Percentiles rank a stretch among this genome's conserved stretches.
These are phyloP conservation scores for Colletotrichum plurivorum DNA, from an alignment of 2,329 filamentous ascomycete species.

Conservation along the genomic window DNA sequence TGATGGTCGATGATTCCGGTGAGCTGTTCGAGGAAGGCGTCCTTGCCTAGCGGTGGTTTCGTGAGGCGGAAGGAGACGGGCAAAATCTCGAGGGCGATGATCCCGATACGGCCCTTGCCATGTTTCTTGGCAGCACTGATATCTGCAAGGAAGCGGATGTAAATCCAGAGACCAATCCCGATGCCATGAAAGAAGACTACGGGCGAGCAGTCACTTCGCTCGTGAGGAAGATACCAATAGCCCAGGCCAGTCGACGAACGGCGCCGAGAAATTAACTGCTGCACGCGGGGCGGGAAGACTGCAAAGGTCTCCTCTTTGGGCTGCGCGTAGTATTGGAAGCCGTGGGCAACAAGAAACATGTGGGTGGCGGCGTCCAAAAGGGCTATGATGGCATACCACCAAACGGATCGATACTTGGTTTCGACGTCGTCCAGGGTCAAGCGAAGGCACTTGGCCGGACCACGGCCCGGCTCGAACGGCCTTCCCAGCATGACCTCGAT, in stretches of 20 bases:
- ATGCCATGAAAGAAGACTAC: constrained; percentile 81
- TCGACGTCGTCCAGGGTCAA: constrained; percentile 74
- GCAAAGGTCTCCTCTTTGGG: constrained; percentile 44
- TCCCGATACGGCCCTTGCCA: constrained; percentile 64
- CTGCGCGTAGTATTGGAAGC: constrained; percentile 67
- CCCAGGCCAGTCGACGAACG: constrained; percentile 71
- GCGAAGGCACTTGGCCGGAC: constrained; percentile 70
- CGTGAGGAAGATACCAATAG: constrained; percentile 78
- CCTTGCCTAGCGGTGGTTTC: constrained; percentile 61
- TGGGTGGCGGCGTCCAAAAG: constrained; percentile 67
- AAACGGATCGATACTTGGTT: constrained; percentile 71
- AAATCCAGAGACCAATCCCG: constrained; percentile 76
- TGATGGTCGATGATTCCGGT: constrained; percentile 70
- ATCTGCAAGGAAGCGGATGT: constrained; percentile 68
- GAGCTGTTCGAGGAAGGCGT: constrained; percentile 70
- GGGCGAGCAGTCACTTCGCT: constrained; percentile 66
- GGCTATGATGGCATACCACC: constrained; percentile 74
- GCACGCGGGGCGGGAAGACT: constrained; percentile 23
- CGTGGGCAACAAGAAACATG: constrained; percentile 58
- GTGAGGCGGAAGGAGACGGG: constrained; percentile 76
- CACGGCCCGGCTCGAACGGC: constrained; percentile 66
- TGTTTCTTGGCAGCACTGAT: constrained; percentile 54
- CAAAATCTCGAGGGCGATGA: constrained; percentile 77
- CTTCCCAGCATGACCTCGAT: constrained; percentile 67
- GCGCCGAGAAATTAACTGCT: constrained; percentile 54